phyloP scores from a whole-genome alignment of 306 rosid species.

The Lathyrus sativus region DNA sequence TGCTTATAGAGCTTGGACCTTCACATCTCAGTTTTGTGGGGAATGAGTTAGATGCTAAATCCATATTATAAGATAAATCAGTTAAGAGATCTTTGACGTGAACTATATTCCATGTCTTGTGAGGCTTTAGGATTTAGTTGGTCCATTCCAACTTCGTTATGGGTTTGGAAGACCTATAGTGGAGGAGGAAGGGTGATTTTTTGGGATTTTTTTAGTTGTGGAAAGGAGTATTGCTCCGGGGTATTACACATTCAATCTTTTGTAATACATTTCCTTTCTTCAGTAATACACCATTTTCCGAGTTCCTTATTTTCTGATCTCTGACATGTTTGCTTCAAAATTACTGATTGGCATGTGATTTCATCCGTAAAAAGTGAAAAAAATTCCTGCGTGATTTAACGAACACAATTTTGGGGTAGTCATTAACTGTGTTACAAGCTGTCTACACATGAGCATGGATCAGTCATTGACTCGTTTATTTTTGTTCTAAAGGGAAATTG shows the following conservation, averaged over 20 bases:
- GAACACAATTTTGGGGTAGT: conserved; percentile 23
- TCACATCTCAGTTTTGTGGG: conserved; percentile 1
- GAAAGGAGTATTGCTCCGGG: conserved; percentile 12
- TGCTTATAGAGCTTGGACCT: neutral
- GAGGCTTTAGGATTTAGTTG: conserved; percentile 1
- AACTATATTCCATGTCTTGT: conserved; percentile 12
- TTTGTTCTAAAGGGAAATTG: conserved; percentile 68
- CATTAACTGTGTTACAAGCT: conserved; percentile 29
- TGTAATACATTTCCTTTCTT: conserved; percentile 12
- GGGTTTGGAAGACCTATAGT: conserved; percentile 2
- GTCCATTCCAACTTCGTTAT: neutral
- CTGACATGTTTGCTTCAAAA: conserved; percentile 24
- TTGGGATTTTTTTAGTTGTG: neutral
- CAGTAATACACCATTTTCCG: neutral
- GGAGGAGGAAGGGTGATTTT: neutral
- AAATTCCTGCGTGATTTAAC: conserved; percentile 27
- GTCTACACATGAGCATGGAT: conserved; percentile 12
- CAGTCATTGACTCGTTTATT: conserved; percentile 30
- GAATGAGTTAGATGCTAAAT: neutral
- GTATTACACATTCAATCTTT: neutral
- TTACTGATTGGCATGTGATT: conserved; percentile 24
- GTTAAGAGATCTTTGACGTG: conserved; percentile 5
- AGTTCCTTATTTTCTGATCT: conserved; percentile 1
- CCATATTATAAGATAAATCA: conserved; percentile 2
- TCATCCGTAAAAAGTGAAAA: conserved; percentile 7